Percentiles rank a stretch among this genome's conserved stretches.
These are phyloP conservation scores for Sporothrix brasiliensis DNA, from an alignment of 2,329 filamentous ascomycete species.

Conservation along the genomic window DNA sequence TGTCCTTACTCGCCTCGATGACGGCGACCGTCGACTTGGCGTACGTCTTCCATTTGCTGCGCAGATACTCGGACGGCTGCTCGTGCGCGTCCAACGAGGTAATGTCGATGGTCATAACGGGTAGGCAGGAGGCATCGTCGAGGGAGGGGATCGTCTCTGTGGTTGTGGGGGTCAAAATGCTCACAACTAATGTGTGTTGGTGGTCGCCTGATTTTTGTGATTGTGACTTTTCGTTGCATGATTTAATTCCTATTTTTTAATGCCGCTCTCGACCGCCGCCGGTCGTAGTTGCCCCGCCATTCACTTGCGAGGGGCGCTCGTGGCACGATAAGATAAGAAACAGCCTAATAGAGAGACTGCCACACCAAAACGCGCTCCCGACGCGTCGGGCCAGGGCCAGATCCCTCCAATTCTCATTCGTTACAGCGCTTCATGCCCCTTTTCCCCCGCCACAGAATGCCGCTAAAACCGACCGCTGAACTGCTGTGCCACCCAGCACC, in stretches of 20 bases:
- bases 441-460: conserved; percentile 5
- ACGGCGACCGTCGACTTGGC: conserved; percentile 60
- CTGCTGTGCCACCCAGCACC: neutral
- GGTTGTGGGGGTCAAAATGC: neutral
- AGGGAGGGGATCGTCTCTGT: neutral
- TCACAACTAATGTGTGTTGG: neutral
- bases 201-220: neutral
- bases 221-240: neutral
- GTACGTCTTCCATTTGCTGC: conserved; percentile 73
- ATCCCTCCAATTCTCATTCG: neutral
- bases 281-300: conserved; percentile 31
- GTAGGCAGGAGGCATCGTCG: neutral
- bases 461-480: conserved; percentile 11
- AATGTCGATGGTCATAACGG: conserved; percentile 49
- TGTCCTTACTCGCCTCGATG: conserved; percentile 56
- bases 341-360: neutral
- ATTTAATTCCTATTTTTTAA: neutral
- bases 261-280: neutral
- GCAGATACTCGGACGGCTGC: conserved; percentile 71
- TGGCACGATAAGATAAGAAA: conserved; percentile 28
- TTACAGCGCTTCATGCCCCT: conserved; percentile 21
- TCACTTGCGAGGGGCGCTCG: conserved; percentile 1
- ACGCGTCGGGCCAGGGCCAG: conserved; percentile 23
- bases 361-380: conserved; percentile 29
- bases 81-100: conserved; percentile 72